Evolutionary conservation across 495 filamentous ascomycete species (phyloP).

Genomic region (Thermothielavioides terrestris): DNA sequence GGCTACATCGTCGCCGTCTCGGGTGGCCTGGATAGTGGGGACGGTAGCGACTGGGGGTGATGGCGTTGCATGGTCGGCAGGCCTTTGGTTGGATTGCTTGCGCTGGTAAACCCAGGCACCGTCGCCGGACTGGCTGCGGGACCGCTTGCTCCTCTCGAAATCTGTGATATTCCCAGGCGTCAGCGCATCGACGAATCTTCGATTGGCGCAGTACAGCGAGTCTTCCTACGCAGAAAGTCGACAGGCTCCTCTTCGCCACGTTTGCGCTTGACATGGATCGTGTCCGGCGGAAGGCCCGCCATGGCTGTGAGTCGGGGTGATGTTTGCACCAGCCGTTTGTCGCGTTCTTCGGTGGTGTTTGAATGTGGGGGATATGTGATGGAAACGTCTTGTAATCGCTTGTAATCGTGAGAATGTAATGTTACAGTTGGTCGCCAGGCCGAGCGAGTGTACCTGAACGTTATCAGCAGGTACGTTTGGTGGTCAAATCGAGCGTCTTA

Average conservation of each 20-base stretch:
- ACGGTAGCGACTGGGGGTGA: background rate
- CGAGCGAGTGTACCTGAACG: too few relatives aligned
- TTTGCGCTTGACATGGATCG: constrained; percentile 49
- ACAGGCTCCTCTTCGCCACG: constrained; percentile 43
- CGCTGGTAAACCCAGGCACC: constrained; percentile 36
- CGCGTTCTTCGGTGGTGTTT: too few relatives aligned
- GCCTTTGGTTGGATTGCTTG: constrained; percentile 23
- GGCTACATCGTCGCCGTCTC: constrained; percentile 2
- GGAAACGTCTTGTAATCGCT: too few relatives aligned
- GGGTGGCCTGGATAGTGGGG: constrained; percentile 21
- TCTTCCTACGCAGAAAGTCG: constrained; percentile 42
- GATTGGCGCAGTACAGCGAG: background rate
- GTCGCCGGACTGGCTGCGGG: constrained; percentile 24
- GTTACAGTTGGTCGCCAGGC: too few relatives aligned
- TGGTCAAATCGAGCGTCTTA: too few relatives aligned
- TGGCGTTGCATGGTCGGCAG: constrained; percentile 5
- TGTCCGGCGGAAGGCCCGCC: constrained; percentile 40
- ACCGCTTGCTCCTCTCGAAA: constrained; percentile 32
- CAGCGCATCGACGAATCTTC: background rate
- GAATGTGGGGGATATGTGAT: too few relatives aligned
- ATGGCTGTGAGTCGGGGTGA: too few relatives aligned
- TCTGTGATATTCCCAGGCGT: constrained; percentile 7
- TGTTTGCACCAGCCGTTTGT: too few relatives aligned
- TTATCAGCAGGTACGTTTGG: too few relatives aligned
- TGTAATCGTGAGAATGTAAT: too few relatives aligned